A percentile compares a stretch with the other conserved stretches of the same genome.
Conservation (phyloP, 208 protist genomes). For the Sergeia podlipaevii region DNA sequence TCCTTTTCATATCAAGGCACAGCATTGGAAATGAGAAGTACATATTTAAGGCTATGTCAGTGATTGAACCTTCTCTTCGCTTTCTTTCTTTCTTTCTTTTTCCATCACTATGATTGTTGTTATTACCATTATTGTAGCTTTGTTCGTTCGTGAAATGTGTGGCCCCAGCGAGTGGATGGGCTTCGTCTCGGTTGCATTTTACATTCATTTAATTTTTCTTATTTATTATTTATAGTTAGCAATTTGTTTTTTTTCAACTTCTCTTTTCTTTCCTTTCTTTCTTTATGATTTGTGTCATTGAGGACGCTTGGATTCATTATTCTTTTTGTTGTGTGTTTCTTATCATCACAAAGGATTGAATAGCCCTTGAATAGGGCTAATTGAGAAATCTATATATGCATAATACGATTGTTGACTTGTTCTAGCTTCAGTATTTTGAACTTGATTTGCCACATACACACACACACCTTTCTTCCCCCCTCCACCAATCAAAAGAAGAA, state of each 20-base stretch:
- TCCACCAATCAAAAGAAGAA: not conserved
- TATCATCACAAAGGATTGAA: too few species aligned
- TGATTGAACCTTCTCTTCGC: too few species aligned
- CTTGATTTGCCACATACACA: too few species aligned
- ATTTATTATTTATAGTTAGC: too few species aligned
- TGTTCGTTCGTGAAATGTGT: not conserved
- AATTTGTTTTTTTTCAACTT: not conserved
- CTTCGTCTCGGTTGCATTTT: too few species aligned
- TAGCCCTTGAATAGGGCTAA: too few species aligned
- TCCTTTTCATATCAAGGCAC: too few species aligned
- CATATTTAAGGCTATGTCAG: too few species aligned
- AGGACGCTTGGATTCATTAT: too few species aligned
- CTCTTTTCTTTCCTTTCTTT: constrained; percentile 4
- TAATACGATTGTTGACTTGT: constrained; percentile 1
- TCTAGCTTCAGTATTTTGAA: too few species aligned
- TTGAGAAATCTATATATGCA: not conserved
- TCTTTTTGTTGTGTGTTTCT: constrained; percentile 6
- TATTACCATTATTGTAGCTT: constrained; percentile 3
- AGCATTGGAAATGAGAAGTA: too few species aligned
- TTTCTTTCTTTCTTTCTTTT: not conserved
- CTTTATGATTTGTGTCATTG: too few species aligned
- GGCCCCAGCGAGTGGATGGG: not conserved
- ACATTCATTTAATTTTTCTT: not conserved
- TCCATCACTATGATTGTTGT: not conserved
- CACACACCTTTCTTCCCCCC: not conserved